phyloP scores from a whole-genome alignment of 768 basidiomycete species.

The Suillus subaureus region DNA sequence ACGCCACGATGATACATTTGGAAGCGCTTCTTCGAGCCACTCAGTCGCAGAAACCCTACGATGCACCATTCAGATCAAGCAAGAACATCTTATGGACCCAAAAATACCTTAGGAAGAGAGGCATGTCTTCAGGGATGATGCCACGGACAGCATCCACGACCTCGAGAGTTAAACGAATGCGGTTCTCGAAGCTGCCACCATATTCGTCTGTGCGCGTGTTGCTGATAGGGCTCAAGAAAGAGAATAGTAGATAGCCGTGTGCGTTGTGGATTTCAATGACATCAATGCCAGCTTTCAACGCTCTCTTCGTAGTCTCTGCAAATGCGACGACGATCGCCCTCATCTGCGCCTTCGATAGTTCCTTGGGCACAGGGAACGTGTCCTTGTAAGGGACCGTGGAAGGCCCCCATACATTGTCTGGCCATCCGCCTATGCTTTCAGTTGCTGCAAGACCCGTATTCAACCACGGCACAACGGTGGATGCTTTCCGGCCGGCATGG shows the following conservation, averaged over 20 bases:
- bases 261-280: constrained; percentile 63
- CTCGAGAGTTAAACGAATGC: constrained; percentile 61
- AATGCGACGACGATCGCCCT: constrained; percentile 60
- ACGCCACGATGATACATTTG: constrained; percentile 67
- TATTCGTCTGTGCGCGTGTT: constrained; percentile 72
- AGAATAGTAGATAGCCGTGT: constrained; percentile 60
- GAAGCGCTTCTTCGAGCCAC: constrained; percentile 62
- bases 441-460: constrained; percentile 35
- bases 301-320: constrained; percentile 49
- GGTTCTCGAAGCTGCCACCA: constrained; percentile 73
- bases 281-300: constrained; percentile 61
- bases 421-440: constrained; percentile 49
- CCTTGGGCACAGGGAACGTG: constrained; percentile 54
- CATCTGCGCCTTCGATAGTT: constrained; percentile 58
- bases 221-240: constrained; percentile 59
- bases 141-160: constrained; percentile 65
- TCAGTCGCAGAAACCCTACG: constrained; percentile 70
- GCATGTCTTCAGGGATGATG: constrained; percentile 60
- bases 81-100: not conserved
- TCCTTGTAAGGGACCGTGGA: constrained; percentile 49
- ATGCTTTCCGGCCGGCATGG: constrained; percentile 79
- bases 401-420: constrained; percentile 57
- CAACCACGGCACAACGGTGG: constrained; percentile 65
- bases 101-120: constrained; percentile 67
- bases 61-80: not conserved